These are phyloP conservation scores for Lecanicillium sp. DNA, from an alignment of 2,329 filamentous ascomycete genomes.

Conservation along the genomic window DNA sequence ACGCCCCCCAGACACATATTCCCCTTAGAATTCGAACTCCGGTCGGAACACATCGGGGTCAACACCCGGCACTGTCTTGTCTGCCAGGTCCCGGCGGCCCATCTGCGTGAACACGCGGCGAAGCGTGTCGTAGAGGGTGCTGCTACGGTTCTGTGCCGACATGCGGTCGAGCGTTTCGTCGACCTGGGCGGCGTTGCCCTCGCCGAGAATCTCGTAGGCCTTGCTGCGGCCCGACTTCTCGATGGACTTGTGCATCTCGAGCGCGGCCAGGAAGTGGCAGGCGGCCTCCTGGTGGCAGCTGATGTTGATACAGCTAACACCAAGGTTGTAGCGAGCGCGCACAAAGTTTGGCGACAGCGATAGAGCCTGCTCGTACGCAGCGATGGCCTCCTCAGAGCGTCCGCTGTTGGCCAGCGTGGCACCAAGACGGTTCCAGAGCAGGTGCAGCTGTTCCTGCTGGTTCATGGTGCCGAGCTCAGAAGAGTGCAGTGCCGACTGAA, in stretches of 20 bases:
- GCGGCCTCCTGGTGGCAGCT: slow-evolving; percentile 91
- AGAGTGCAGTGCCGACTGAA: slow-evolving; percentile 81
- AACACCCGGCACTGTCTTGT: slow-evolving; percentile 82
- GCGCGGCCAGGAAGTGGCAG: slow-evolving; percentile 81
- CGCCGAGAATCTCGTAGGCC: slow-evolving; percentile 74
- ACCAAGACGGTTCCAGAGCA: slow-evolving; percentile 95
- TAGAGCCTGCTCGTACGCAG: slow-evolving; percentile 89
- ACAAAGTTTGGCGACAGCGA: slow-evolving; percentile 93
- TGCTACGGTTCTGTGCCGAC: slow-evolving; percentile 92
- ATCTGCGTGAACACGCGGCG: slow-evolving; percentile 94
- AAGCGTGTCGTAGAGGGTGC: slow-evolving; percentile 92
- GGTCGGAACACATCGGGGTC: slow-evolving; percentile 83
- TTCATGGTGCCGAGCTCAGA: slow-evolving; percentile 81
- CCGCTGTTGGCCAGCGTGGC: slow-evolving; percentile 94
- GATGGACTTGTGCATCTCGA: slow-evolving; percentile 93
- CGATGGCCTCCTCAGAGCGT: slow-evolving; percentile 90
- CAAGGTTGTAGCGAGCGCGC: slow-evolving; percentile 91
- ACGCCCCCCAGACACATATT: no score
- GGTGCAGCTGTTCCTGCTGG: slow-evolving; percentile 77
- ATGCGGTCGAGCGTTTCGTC: slow-evolving; percentile 79
- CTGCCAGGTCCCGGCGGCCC: slow-evolving; percentile 79
- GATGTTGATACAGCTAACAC: slow-evolving; percentile 95
- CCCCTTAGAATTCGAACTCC: slow-evolving; percentile 73
- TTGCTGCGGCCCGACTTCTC: slow-evolving; percentile 79
- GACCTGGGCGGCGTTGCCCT: slow-evolving; percentile 33